A percentile compares a stretch with the other conserved stretches of the same genome.
Conservation (phyloP, 306 rosid species). For the Lathyrus tuberosus region DNA sequence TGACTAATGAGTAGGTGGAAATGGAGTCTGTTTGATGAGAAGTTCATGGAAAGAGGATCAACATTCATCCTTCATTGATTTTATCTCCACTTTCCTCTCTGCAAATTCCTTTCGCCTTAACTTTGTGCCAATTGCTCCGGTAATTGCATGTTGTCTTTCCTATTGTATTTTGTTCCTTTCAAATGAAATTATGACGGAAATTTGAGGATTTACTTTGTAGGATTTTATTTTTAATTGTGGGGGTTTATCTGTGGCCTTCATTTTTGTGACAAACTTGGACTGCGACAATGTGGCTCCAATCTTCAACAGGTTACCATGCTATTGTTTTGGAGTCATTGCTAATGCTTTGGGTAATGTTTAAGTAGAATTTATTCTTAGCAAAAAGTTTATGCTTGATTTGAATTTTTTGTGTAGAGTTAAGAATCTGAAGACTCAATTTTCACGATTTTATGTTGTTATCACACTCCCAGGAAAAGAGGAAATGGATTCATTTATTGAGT, state of each 20-base stretch:
- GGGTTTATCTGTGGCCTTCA: slow-evolving; percentile 80
- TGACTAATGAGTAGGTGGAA: slow-evolving; percentile 40
- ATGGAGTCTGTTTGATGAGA: slow-evolving; percentile 90
- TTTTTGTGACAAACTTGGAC: slow-evolving; percentile 76
- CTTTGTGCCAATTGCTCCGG: slow-evolving; percentile 72
- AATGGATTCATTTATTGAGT: slow-evolving; percentile 62
- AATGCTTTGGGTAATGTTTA: neutral
- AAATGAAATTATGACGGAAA: slow-evolving; percentile 9
- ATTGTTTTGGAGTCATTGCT: slow-evolving; percentile 17
- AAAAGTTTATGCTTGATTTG: slow-evolving; percentile 24
- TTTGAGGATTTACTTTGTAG: slow-evolving; percentile 44
- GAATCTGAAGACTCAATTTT: slow-evolving; percentile 70
- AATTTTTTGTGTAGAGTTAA: slow-evolving; percentile 59
- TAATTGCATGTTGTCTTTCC: slow-evolving; percentile 36
- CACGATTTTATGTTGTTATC: slow-evolving; percentile 64
- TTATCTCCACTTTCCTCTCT: slow-evolving; percentile 71
- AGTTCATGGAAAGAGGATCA: slow-evolving; percentile 78
- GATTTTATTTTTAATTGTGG: slow-evolving; percentile 96
- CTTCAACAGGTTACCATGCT: slow-evolving; percentile 61
- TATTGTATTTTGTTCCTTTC: neutral
- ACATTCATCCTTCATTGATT: slow-evolving; percentile 66
- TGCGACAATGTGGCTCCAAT: slow-evolving; percentile 45
- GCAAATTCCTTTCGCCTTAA: slow-evolving; percentile 75
- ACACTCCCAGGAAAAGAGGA: slow-evolving; percentile 66
- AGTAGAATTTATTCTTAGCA: neutral